Evolutionary conservation across 176 grass and related monocot genomes (phyloP).

Genomic region (Pontederia crassipes): DNA sequence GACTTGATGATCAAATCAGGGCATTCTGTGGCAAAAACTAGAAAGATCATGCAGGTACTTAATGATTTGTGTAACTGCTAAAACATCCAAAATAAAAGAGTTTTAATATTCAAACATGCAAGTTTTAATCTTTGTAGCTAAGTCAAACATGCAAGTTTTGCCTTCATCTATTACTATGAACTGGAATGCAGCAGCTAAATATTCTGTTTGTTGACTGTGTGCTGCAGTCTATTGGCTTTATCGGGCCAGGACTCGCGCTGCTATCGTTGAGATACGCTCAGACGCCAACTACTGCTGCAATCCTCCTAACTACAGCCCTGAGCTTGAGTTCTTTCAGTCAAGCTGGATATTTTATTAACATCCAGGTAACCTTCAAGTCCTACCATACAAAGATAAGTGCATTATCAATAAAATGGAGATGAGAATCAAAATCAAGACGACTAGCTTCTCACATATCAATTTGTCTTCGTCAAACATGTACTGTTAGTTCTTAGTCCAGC

Average conservation of each 20-base stretch:
- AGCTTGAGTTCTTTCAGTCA: conserved; percentile 90
- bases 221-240: conserved; percentile 82
- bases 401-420: not conserved
- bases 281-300: conserved; percentile 48
- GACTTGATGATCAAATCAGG: conserved; percentile 78
- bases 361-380: conserved; percentile 48
- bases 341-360: conserved; percentile 85
- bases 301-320: conserved; percentile 70
- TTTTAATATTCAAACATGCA: too few relatives aligned
- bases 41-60: conserved; percentile 77
- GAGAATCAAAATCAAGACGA: not conserved
- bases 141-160: too few relatives aligned
- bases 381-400: not conserved
- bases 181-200: too few relatives aligned
- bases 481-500: too few relatives aligned
- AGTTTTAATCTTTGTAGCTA: too few relatives aligned
- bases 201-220: conserved; percentile 4
- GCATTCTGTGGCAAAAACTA: conserved; percentile 23
- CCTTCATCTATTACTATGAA: too few relatives aligned
- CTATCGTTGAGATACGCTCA: conserved; percentile 72
- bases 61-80: not conserved
- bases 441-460: not conserved
- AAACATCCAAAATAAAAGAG: not conserved
- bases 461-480: too few relatives aligned
- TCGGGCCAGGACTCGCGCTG: conserved; percentile 59